Evolutionary conservation across 1,284 basidiomycete genomes (phyloP).

Genomic region (Macrocystidia cucumis): DNA sequence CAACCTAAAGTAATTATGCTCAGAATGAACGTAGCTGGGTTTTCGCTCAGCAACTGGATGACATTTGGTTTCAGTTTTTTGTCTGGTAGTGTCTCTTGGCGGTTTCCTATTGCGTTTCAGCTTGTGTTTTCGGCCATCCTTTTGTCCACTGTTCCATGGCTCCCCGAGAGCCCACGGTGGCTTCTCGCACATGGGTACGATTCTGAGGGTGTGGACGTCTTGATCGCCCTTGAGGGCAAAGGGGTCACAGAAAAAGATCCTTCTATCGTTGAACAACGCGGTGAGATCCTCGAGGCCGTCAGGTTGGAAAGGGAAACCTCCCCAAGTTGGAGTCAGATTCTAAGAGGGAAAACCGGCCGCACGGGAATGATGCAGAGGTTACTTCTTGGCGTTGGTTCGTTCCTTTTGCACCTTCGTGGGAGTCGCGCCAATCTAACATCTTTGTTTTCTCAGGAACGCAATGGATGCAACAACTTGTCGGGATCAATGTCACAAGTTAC

Average conservation of each 20-base stretch:
- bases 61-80: constrained; percentile 41
- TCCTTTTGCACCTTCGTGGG: no score
- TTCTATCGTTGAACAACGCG: constrained; percentile 25
- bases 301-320: constrained; percentile 30
- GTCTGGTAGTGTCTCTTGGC: constrained; percentile 44
- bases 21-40: constrained; percentile 40
- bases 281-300: constrained; percentile 34
- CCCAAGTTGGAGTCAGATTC: constrained; percentile 30
- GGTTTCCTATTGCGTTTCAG: constrained; percentile 66
- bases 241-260: constrained; percentile 24
- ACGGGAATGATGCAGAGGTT: constrained; percentile 44
- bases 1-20: no score
- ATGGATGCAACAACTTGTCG: constrained; percentile 67
- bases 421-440: not conserved
- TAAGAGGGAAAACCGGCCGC: constrained; percentile 29
- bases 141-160: constrained; percentile 47
- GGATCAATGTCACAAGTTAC: constrained; percentile 68
- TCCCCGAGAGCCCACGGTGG: constrained; percentile 69
- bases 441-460: constrained; percentile 40
- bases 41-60: constrained; percentile 39
- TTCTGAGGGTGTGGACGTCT: constrained; percentile 28
- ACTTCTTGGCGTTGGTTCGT: constrained; percentile 38
- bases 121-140: constrained; percentile 57
- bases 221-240: constrained; percentile 32
- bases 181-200: constrained; percentile 34